Evolutionary conservation across 2,329 filamentous ascomycete genomes (phyloP), one percentile per base, ranked within the genome.

Genomic region (Drechslerella stenobrocha): DNA sequence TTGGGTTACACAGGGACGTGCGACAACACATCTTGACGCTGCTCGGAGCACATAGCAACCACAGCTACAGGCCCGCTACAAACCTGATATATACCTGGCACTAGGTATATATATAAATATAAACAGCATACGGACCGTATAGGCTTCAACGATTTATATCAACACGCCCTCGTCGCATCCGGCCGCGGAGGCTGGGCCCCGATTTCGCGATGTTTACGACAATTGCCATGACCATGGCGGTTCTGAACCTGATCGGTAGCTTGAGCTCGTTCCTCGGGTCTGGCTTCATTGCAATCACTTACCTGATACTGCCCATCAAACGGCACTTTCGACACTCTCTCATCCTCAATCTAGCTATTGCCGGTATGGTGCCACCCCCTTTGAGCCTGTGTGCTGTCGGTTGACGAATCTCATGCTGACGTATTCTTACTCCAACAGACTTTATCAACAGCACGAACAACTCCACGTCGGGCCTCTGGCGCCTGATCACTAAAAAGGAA

Each of bases 361-460:
- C 69, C 22, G 64, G 69, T 70, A 52, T 8, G 69, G 2, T 7
- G 18, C 15, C n/a, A 15, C 7, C 42, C 11, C 15, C 18, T 3
- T 22, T 4, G 23, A 46, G 20, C 18, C 47, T 52, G 11, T 18
- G 22, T 44, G 11, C 42, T 24, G 2, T 11, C 11, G 24, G 2
- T 23, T 51, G 20, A 9, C 8, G 5, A n/a, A 26, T 23, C 22
- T 13, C 18, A 52, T 20, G 22, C 28, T 37, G 15, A 53, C 26
- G 15, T 18, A 2, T 13, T 53, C 50, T n/a, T n/a, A n/a, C n/a
- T n/a, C n/a, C n/a, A n/a, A 24, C 59, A 78, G 77, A 79, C 55
- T 76, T 75, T 53, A 75, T 78, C 44, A 80, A 80, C 70, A 76
- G 76, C 42, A 66, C 76, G 11, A 78, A 78, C 72, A 79, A 80